Base-by-base conservation (phyloP, 2,329 filamentous ascomycete species). In the Thelonectria rubi region DNA sequence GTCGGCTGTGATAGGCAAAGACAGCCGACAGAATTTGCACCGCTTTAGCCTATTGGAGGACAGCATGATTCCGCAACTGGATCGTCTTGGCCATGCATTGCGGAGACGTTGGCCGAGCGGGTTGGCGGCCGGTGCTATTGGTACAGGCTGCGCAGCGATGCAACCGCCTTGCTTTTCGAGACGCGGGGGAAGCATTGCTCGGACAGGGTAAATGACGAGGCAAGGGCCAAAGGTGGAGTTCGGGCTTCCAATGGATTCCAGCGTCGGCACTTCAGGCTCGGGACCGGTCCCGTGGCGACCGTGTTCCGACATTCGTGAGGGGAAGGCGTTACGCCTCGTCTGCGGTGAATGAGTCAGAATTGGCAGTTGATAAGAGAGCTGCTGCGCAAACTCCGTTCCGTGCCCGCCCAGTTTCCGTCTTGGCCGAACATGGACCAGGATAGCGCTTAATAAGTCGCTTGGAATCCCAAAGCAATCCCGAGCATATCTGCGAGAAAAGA, bases 121-220 rank as follows among this genome's bases (percentile, higher is more conserved):
- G 69, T 66, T 64, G 68, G 69, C 57, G 61, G 60, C 51, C 57
- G 62, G 61, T 43, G 65, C 65, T 32, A 71, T 71, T 70, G 68
- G 68, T 69, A 62, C 65, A 54, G 57, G 61, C 46, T n/a, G 10
- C 15, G 17, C 8, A 47, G 48, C 37, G 32, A 37, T 57, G 42
- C 42, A 39, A 24, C 47, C 52, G 32, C 52, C 40, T 34, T 6
- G 17, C 5, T 12, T 18, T 30, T 26, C 17, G 39, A 51, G 51
- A 39, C 37, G 51, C 58, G 58, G 58, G 51, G 52, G 15, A 60
- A 17, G 39, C 11, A 18, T 48, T 21, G 50, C 42, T 55, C 40
- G 40, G 40, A 34, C 43, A 39, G 48, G 66, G 55, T 49, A 57
- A 64, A 47, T 51, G 57, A 62, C 37, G 56, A 56, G 64, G 34